A percentile compares a stretch with the other conserved stretches of the same genome.
These are phyloP conservation scores for Globisporangium alternatum DNA, from an alignment of 352 stramenopile species.

Conservation along the genomic window DNA sequence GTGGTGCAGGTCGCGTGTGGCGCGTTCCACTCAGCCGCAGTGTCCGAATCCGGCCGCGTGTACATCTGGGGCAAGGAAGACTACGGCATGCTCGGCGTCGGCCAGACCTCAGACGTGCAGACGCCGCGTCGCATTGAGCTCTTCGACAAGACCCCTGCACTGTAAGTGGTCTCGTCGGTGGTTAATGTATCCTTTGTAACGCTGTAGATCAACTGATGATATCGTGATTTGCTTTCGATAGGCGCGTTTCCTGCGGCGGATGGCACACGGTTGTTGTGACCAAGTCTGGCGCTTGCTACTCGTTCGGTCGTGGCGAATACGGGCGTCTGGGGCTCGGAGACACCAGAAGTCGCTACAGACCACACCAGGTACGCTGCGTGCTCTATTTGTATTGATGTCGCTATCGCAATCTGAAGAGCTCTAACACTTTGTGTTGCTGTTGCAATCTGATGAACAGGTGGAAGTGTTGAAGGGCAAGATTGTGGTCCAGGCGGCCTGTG, in stretches of 20 bases:
- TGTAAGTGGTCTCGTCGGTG: constrained; percentile 32
- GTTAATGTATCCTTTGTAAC: background rate
- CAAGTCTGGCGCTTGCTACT: constrained; percentile 70
- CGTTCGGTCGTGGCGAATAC: constrained; percentile 77
- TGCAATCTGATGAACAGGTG: constrained; percentile 27
- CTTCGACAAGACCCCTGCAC: constrained; percentile 64
- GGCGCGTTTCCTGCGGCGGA: constrained; percentile 74
- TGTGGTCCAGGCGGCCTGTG: constrained; percentile 75
- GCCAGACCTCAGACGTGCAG: constrained; percentile 71
- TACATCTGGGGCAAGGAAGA: constrained; percentile 88
- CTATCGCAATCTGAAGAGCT: background rate
- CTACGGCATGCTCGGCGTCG: constrained; percentile 83
- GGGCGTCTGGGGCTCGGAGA: constrained; percentile 85
- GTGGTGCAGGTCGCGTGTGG: constrained; percentile 79
- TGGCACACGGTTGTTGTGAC: constrained; percentile 83
- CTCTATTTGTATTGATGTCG: background rate
- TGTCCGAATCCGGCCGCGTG: constrained; percentile 62
- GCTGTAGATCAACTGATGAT: background rate
- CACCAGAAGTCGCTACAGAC: constrained; percentile 60
- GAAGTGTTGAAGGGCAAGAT: constrained; percentile 57
- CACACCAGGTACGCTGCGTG: constrained; percentile 41
- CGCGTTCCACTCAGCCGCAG: constrained; percentile 78
- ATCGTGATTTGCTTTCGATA: constrained; percentile 13
- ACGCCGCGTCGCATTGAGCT: constrained; percentile 51
- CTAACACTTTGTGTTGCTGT: background rate